Evolutionary conservation across 768 basidiomycete genomes (phyloP).

Genomic region (Tricholoma bakamatsutake): DNA sequence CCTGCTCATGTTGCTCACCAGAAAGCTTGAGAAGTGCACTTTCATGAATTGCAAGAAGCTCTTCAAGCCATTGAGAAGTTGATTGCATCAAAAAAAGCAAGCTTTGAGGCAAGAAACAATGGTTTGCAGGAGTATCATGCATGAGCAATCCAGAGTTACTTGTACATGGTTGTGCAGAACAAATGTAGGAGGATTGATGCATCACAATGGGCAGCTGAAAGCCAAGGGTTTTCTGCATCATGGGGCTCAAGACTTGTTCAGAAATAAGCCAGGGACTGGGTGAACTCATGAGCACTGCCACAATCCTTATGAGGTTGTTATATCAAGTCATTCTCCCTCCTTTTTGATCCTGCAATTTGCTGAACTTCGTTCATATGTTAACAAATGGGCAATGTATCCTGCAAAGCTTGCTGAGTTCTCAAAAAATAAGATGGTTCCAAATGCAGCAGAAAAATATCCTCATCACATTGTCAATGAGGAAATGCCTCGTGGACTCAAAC

Average conservation of each 20-base stretch:
- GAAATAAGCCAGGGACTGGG: slow-evolving; percentile 6
- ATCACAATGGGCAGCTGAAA: slow-evolving; percentile 11
- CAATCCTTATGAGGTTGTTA: background rate
- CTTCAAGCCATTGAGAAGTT: slow-evolving; percentile 11
- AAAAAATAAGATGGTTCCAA: background rate
- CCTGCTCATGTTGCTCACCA: background rate
- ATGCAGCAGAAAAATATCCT: background rate
- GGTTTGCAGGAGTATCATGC: slow-evolving; percentile 13
- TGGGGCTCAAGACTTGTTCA: slow-evolving; percentile 8
- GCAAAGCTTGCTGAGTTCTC: background rate
- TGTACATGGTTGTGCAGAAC: slow-evolving; percentile 12
- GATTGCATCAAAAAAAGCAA: slow-evolving; percentile 9
- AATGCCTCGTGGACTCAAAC: slow-evolving; percentile 27
- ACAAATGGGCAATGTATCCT: too few relatives aligned
- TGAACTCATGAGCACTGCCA: background rate
- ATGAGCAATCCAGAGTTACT: slow-evolving; percentile 11
- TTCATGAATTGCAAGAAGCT: background rate
- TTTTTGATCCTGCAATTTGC: background rate
- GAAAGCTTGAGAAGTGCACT: background rate
- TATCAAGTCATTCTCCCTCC: background rate
- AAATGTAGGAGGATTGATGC: slow-evolving; percentile 4
- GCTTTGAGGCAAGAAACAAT: slow-evolving; percentile 10
- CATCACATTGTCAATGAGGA: slow-evolving; percentile 20
- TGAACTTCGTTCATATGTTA: background rate
- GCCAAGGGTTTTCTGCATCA: slow-evolving; percentile 13